Base-by-base conservation (phyloP, 179 eudicot genomes). In the Vitellaria paradoxa region DNA sequence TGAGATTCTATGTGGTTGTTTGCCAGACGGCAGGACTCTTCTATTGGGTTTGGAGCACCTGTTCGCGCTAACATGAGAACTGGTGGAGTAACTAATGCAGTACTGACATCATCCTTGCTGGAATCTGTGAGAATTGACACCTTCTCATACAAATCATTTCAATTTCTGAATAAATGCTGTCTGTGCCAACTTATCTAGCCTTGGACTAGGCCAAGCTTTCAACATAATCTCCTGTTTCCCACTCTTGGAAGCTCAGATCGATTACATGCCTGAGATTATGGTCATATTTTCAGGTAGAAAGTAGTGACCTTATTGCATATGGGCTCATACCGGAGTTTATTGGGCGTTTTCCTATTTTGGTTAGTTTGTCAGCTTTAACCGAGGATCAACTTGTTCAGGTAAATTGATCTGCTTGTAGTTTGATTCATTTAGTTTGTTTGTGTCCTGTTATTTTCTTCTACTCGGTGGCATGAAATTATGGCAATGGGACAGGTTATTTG, bases 31-130 rank as follows among this genome's bases (percentile, higher is more conserved):
- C 89, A 87, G 78, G 91, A 87, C 73, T 91, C 94, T 70, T 91
- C 94, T 3, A 91, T 91, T 65, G 94, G 94, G 26, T 91, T 91
- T 81, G 94, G 94, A 68, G 94, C 94, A 60, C 92, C 94, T 66
- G 88, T 91, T 62, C 92, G 92, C 78, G 85, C 92, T 66, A 91
- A 84, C 81, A 91, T 91, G 91, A 89, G 91, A 77, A 79, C 85
- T 42, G 88, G 89, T 56, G 76, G 75, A 57, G 57, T 86, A 62
- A 82, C 86, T 20, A 79, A 77, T 83, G 87, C 90, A 69, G 80
- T 81, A 45, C 79, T 85, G 65, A 85, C 91, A 42, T 91, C 94
- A 79, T 87, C 92, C 3, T 83, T 91, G 72, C 80, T 91, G 40
- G 92, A 84, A 88, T 80, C 86, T 37, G 94, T 91, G 84, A 89